Percentiles rank a stretch among this genome's conserved stretches.
Evolutionary conservation across 2,329 filamentous ascomycete genomes (phyloP).

Genomic region (Diplocarpon mali): DNA sequence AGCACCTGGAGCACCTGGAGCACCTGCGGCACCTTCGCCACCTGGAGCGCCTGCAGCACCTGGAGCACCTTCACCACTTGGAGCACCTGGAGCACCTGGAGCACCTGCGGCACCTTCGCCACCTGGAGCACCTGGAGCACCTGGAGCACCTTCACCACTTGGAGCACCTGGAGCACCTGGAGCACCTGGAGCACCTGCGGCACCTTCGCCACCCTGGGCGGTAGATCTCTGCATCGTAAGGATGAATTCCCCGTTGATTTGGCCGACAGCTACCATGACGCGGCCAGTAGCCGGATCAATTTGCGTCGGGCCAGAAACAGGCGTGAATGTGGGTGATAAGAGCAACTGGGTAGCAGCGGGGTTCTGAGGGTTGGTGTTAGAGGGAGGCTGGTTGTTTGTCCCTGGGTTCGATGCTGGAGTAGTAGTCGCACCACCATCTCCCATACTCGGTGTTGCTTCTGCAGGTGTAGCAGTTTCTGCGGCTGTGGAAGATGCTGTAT

Average conservation of each 20-base stretch:
- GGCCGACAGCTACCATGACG: conserved; percentile 7
- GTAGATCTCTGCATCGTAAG: conserved; percentile 9
- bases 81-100: no score
- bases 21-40: no score
- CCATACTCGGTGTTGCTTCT: neutral
- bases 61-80: no score
- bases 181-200: no score
- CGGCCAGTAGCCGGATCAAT: conserved; percentile 6
- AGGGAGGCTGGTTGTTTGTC: neutral
- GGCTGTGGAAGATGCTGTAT: neutral
- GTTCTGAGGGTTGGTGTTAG: conserved; percentile 2
- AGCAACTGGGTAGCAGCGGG: conserved; percentile 12
- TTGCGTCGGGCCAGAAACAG: conserved; percentile 3
- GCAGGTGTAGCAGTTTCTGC: neutral
- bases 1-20: no score
- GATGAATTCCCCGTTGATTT: conserved; percentile 14
- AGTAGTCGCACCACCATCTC: neutral
- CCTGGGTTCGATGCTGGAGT: neutral
- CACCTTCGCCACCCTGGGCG: no score
- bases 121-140: no score
- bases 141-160: no score
- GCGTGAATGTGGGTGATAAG: conserved; percentile 10
- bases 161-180: no score
- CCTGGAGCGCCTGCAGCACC: no score
- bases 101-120: no score